phyloP scores from a whole-genome alignment of 352 stramenopile species.

The Pythium guiyangense region DNA sequence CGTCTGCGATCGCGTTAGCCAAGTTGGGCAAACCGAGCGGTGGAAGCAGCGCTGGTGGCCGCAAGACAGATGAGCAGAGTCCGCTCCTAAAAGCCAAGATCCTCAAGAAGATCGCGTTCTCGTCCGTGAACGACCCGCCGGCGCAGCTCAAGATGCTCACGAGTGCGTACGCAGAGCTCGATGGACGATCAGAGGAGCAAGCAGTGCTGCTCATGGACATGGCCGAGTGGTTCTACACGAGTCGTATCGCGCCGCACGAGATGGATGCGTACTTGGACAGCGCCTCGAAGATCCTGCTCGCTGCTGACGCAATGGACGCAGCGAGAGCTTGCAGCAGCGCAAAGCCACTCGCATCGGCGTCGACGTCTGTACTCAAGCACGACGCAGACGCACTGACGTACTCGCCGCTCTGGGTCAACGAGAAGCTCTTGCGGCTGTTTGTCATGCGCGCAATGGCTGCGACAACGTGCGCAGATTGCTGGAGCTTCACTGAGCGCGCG shows the following conservation, averaged over 20 bases:
- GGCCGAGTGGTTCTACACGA: constrained; percentile 82
- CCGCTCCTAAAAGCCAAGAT: constrained; percentile 56
- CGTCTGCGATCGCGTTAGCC: constrained; percentile 46
- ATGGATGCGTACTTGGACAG: constrained; percentile 49
- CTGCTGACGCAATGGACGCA: constrained; percentile 21
- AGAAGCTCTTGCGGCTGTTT: constrained; percentile 57
- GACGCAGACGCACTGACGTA: constrained; percentile 10
- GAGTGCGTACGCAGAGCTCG: constrained; percentile 53
- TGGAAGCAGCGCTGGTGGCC: constrained; percentile 12
- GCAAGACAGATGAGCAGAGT: constrained; percentile 33
- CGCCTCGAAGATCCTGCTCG: constrained; percentile 37
- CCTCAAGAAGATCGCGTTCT: constrained; percentile 58
- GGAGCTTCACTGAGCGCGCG: constrained; percentile 24
- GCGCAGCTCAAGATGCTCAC: constrained; percentile 54
- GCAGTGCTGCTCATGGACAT: constrained; percentile 70
- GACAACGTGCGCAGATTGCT: constrained; percentile 26
- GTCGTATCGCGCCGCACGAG: constrained; percentile 55
- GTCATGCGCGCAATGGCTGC: constrained; percentile 35
- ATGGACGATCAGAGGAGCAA: constrained; percentile 56
- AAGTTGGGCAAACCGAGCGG: constrained; percentile 29
- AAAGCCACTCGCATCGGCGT: background rate
- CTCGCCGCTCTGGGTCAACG: constrained; percentile 42
- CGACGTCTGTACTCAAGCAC: constrained; percentile 6
- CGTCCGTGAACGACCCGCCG: constrained; percentile 48
- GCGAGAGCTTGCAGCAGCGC: background rate